These are phyloP conservation scores for Oleoguttula mirabilis DNA, from an alignment of 495 filamentous ascomycete genomes.

Conservation along the genomic window DNA sequence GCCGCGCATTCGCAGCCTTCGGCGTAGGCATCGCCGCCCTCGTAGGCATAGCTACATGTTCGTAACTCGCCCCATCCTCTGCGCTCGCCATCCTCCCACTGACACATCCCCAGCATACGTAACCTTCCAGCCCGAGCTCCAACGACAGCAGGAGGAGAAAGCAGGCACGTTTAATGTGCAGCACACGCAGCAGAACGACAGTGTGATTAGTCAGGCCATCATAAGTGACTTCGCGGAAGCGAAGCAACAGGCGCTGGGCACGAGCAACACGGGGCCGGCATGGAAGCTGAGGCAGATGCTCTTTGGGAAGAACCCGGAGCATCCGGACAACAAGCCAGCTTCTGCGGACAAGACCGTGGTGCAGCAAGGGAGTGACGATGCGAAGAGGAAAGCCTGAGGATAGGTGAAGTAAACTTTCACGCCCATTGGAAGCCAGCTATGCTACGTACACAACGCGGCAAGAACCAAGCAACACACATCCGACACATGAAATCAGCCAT, in stretches of 20 bases:
- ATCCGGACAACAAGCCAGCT: no score
- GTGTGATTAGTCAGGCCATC: constrained; percentile 6
- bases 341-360: no score
- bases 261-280: neutral
- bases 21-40: constrained; percentile 3
- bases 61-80: neutral
- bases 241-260: neutral
- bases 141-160: neutral
- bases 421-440: no score
- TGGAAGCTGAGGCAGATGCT: constrained; percentile 3
- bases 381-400: no score
- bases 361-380: no score
- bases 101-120: constrained; percentile 2
- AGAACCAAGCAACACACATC: no score
- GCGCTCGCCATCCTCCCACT: neutral
- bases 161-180: constrained; percentile 1
- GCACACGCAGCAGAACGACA: constrained; percentile 1
- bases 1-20: neutral
- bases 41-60: constrained; percentile 2
- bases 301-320: no score
- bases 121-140: constrained; percentile 3
- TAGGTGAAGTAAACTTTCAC: no score
- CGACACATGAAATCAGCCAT: no score
- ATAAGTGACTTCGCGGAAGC: constrained; percentile 5
- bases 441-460: no score